Percentiles rank a stretch among this genome's conserved stretches.
Conservation (phyloP, 2,329 filamentous ascomycete genomes). For the Talaromyces verruculosus region DNA sequence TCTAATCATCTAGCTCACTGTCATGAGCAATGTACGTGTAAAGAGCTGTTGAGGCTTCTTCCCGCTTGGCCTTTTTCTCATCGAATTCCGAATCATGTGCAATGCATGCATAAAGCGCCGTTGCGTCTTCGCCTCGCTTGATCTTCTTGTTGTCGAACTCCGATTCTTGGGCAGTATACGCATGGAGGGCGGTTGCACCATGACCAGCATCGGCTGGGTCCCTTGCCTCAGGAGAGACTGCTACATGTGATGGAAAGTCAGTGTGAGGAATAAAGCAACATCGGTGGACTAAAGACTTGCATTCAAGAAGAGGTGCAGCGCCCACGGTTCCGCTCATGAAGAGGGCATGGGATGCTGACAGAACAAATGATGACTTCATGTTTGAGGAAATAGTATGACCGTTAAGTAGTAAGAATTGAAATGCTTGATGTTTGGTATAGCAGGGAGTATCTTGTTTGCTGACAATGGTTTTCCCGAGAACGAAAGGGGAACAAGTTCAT, state of each 20-base stretch:
- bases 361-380: constrained; percentile 2
- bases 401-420: not conserved
- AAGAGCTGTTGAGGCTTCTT: not conserved
- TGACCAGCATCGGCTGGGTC: not conserved
- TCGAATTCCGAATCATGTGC: not conserved
- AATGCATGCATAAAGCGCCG: constrained; percentile 7
- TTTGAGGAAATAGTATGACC: not conserved
- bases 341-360: not conserved
- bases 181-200: not conserved
- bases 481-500: too few relatives aligned
- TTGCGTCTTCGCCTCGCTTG: not conserved
- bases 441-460: not conserved
- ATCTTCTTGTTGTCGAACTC: not conserved
- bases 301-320: not conserved
- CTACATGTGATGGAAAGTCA: not conserved
- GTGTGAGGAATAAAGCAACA: not conserved
- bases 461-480: too few relatives aligned
- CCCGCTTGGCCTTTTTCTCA: not conserved
- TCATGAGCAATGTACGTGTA: not conserved
- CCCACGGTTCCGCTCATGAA: not conserved
- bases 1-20: too few relatives aligned
- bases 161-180: not conserved
- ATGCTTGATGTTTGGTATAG: too few relatives aligned
- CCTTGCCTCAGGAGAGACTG: not conserved
- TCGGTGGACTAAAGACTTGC: not conserved